Evolutionary conservation across 2,329 filamentous ascomycete genomes (phyloP).

Genomic region (Ustilaginoidea virens): DNA sequence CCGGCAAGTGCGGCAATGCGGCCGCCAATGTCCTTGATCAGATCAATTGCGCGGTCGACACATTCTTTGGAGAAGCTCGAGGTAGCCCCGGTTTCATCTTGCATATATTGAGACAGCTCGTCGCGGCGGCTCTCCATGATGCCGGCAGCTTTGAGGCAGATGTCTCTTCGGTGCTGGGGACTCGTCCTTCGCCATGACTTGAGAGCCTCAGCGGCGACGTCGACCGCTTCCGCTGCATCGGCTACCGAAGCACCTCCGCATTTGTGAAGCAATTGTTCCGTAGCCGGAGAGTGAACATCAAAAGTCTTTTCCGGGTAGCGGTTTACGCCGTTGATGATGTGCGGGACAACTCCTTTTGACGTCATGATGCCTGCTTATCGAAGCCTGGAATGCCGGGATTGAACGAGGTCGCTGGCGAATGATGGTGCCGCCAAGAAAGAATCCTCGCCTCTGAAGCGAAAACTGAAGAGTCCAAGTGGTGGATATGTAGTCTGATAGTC

Average conservation of each 20-base stretch:
- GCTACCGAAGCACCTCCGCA: conserved; percentile 40
- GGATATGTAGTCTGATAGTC: too few species aligned
- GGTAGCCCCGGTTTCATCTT: conserved; percentile 28
- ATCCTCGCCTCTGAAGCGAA: too few species aligned
- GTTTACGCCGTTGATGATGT: conserved; percentile 29
- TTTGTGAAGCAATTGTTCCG: conserved; percentile 34
- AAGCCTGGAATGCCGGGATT: too few species aligned
- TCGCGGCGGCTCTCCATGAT: conserved; percentile 42
- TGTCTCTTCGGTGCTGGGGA: conserved; percentile 45
- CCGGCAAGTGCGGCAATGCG: conserved; percentile 23
- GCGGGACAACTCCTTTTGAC: conserved; percentile 18
- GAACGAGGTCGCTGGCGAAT: too few species aligned
- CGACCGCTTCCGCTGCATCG: conserved; percentile 36
- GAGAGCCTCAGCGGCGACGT: conserved; percentile 49
- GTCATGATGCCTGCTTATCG: too few species aligned
- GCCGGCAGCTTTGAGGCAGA: conserved; percentile 54
- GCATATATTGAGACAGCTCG: conserved; percentile 46
- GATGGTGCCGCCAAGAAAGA: too few species aligned
- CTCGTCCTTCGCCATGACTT: conserved; percentile 51
- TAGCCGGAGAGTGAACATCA: conserved; percentile 39
- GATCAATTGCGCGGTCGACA: conserved; percentile 17
- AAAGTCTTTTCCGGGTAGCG: conserved; percentile 31
- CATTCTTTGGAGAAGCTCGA: conserved; percentile 26
- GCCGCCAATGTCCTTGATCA: conserved; percentile 27
- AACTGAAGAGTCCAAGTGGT: too few species aligned